Conservation (phyloP, 1,139 yeast genomes). For the Komagataea norvegica region DNA sequence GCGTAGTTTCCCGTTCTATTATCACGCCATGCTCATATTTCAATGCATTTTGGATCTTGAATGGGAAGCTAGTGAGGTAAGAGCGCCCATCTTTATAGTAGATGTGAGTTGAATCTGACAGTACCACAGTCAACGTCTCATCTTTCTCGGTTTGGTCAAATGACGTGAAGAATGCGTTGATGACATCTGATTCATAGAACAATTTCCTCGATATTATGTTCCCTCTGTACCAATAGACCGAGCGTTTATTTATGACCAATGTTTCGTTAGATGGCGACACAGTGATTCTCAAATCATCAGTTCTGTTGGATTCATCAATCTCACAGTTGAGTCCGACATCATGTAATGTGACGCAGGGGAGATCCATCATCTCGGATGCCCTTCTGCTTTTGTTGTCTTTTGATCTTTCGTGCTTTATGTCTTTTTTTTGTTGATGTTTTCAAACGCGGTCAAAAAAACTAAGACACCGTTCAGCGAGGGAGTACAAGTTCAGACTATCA, state of each 20-base stretch:
- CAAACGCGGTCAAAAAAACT: too few species aligned
- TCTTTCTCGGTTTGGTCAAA: conserved; percentile 28
- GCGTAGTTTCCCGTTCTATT: conserved; percentile 39
- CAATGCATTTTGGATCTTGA: conserved; percentile 49
- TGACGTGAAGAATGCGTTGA: conserved; percentile 46
- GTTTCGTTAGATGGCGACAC: conserved; percentile 21
- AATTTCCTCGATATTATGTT: conserved; percentile 45
- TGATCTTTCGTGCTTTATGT: not conserved
- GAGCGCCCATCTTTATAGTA: conserved; percentile 56
- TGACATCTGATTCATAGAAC: conserved; percentile 42
- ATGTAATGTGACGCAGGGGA: conserved; percentile 5
- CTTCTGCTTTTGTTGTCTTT: not conserved
- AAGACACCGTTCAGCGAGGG: too few species aligned
- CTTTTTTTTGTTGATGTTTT: not conserved
- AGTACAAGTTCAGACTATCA: too few species aligned
- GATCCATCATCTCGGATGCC: conserved; percentile 5
- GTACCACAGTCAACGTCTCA: conserved; percentile 45
- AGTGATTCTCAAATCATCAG: conserved; percentile 1
- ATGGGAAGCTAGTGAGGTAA: conserved; percentile 60
- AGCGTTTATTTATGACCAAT: conserved; percentile 28
- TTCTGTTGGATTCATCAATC: not conserved
- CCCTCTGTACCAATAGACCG: conserved; percentile 46
- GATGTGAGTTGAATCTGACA: conserved; percentile 48
- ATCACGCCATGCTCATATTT: conserved; percentile 63
- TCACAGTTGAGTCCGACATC: conserved; percentile 6